Percentiles rank a stretch among this genome's conserved stretches.
Conservation (phyloP, 1,284 basidiomycete genomes). For the Pseudozyma thailandica region DNA sequence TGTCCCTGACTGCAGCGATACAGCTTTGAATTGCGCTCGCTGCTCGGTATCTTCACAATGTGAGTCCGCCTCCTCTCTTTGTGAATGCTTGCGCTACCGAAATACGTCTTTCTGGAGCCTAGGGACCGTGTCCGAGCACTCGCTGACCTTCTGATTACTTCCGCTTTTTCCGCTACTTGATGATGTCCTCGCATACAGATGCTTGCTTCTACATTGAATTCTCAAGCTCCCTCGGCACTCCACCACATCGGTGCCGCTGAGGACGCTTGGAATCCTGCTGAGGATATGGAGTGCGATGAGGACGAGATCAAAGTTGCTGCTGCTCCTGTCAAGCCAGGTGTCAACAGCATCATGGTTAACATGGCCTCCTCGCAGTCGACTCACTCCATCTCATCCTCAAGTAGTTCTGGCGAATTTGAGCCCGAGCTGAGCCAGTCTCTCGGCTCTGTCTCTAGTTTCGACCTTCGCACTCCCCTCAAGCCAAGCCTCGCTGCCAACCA, state of each 20-base stretch:
- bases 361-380: conserved; percentile 43
- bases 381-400: conserved; percentile 48
- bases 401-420: conserved; percentile 38
- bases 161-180: neutral
- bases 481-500: conserved; percentile 36
- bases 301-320: conserved; percentile 25
- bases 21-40: conserved; percentile 4
- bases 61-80: conserved; percentile 1
- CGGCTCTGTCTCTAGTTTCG: conserved; percentile 53
- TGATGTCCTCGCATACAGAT: conserved; percentile 11
- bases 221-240: conserved; percentile 16
- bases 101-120: neutral
- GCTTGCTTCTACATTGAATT: conserved; percentile 26
- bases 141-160: conserved; percentile 11
- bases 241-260: conserved; percentile 18
- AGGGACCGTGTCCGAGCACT: neutral
- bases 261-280: conserved; percentile 35
- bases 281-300: conserved; percentile 48
- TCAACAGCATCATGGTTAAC: conserved; percentile 25
- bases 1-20: conserved; percentile 12
- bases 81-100: neutral
- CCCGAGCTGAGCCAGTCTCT: conserved; percentile 57
- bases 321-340: conserved; percentile 10
- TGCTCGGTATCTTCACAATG: conserved; percentile 13
- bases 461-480: conserved; percentile 56